Evolutionary conservation across 768 basidiomycete species (phyloP).

Genomic region (Udeniomyces megalosporus): DNA sequence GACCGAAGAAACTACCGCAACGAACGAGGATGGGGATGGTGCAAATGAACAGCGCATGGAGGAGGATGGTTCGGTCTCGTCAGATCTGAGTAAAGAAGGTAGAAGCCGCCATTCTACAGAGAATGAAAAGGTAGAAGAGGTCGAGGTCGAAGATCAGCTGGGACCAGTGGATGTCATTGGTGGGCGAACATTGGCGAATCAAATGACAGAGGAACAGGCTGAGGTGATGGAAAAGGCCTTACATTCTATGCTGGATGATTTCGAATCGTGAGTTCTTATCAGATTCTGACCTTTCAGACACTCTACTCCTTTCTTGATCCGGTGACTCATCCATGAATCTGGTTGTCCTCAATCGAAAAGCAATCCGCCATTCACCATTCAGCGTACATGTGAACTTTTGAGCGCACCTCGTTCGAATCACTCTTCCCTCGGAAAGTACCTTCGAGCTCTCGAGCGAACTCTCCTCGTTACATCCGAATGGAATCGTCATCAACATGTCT

Average conservation of each 20-base stretch:
- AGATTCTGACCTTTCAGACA: neutral
- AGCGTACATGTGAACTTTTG: conserved; percentile 28
- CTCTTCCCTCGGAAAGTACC: conserved; percentile 26
- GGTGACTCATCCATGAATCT: neutral
- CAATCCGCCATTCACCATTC: conserved; percentile 30
- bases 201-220: conserved; percentile 48
- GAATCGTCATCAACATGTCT: conserved; percentile 18
- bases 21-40: neutral
- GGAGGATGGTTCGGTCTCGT: conserved; percentile 15
- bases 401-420: conserved; percentile 21
- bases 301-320: conserved; percentile 11
- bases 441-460: conserved; percentile 28
- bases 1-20: conserved; percentile 36
- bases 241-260: conserved; percentile 50
- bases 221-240: conserved; percentile 42
- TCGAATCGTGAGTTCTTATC: conserved; percentile 45
- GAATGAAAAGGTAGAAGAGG: neutral
- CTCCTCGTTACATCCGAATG: conserved; percentile 28
- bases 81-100: neutral
- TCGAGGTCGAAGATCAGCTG: conserved; percentile 21
- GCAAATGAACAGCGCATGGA: neutral
- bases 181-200: conserved; percentile 39
- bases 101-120: neutral
- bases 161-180: conserved; percentile 25
- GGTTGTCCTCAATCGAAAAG: neutral